A percentile compares a stretch with the other conserved stretches of the same genome.
These are phyloP conservation scores for Cinnamomum micranthum DNA, from an alignment of 164 flowering plant species.

Conservation along the genomic window DNA sequence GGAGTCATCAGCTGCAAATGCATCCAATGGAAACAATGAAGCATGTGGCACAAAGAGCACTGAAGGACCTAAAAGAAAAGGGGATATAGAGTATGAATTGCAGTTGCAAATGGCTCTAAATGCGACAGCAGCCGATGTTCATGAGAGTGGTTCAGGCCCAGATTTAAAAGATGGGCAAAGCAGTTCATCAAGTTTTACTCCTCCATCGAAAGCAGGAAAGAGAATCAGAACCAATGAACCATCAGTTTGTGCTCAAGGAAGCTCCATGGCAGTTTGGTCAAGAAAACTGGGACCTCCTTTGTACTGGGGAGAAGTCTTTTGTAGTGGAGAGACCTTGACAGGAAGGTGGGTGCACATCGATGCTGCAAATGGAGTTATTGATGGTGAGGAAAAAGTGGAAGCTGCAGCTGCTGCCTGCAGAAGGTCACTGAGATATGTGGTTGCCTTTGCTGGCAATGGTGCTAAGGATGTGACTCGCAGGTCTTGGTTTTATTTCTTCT, in stretches of 20 bases:
- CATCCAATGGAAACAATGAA: constrained; percentile 21
- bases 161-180: constrained; percentile 17
- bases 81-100: constrained; percentile 88
- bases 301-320: constrained; percentile 93
- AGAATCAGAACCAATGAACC: constrained; percentile 38
- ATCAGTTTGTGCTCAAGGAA: constrained; percentile 35
- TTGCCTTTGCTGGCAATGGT: constrained; percentile 93
- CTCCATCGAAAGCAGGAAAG: constrained; percentile 38
- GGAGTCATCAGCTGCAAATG: constrained; percentile 17
- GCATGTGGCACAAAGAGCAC: constrained; percentile 16
- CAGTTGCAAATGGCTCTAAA: constrained; percentile 88
- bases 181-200: constrained; percentile 22
- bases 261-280: constrained; percentile 79
- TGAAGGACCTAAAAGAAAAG: constrained; percentile 58
- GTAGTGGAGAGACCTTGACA: constrained; percentile 72
- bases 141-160: constrained; percentile 13
- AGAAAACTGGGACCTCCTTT: constrained; percentile 76
- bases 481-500: constrained; percentile 28
- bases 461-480: constrained; percentile 99
- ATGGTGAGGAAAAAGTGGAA: constrained; percentile 84
- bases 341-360: constrained; percentile 99
- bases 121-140: constrained; percentile 53
- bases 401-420: constrained; percentile 81
- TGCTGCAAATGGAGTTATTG: constrained; percentile 72
- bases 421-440: constrained; percentile 80